Conservation (phyloP, 768 basidiomycete genomes). For the Suillus subluteus region DNA sequence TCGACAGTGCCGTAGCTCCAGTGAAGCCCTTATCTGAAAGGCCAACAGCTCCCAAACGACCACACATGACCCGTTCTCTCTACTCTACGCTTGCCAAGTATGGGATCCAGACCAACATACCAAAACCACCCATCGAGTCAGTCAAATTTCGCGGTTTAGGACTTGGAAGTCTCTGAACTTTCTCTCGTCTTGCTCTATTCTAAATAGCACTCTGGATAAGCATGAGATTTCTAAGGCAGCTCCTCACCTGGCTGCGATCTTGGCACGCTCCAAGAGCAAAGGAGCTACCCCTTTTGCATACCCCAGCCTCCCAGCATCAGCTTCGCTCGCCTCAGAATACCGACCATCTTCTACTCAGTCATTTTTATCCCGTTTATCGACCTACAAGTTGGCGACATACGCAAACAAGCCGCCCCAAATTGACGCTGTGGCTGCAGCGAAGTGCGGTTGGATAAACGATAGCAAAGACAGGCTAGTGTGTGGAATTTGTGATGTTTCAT, state of each 20-base stretch:
- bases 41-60: constrained; percentile 54
- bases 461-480: constrained; percentile 81
- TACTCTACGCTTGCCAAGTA: constrained; percentile 84
- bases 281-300: constrained; percentile 53
- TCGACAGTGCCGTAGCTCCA: constrained; percentile 66
- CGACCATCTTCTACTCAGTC: constrained; percentile 77
- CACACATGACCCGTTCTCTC: constrained; percentile 57
- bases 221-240: constrained; percentile 55
- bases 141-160: constrained; percentile 21
- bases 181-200: constrained; percentile 15
- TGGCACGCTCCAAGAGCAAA: constrained; percentile 51
- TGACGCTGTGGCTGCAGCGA: constrained; percentile 79
- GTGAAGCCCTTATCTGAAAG: constrained; percentile 33
- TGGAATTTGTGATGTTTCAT: constrained; percentile 69
- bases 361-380: constrained; percentile 73
- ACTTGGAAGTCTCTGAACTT: constrained; percentile 5
- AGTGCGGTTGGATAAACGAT: constrained; percentile 84
- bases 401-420: constrained; percentile 75
- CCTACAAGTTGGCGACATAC: constrained; percentile 81
- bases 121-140: constrained; percentile 34
- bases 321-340: constrained; percentile 57
- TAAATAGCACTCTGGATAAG: constrained; percentile 14
- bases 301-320: constrained; percentile 26
- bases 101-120: constrained; percentile 60
- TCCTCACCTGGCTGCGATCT: constrained; percentile 72